Evolutionary conservation across 306 rosid genomes (phyloP), one percentile per base, ranked within the genome.

Genomic region (Carpinus fangiana): DNA sequence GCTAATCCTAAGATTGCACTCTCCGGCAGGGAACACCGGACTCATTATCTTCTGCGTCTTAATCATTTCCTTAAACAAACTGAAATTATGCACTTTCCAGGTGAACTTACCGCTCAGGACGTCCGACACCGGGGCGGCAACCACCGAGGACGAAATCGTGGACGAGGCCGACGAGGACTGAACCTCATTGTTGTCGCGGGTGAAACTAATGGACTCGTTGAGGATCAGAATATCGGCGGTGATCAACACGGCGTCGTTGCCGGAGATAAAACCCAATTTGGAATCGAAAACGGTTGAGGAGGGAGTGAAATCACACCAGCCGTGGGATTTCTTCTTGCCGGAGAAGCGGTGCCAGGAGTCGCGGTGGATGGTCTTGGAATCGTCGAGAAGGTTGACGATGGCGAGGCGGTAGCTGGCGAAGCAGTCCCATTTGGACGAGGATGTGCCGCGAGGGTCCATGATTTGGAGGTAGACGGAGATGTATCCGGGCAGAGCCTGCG

Each of bases 301-400:
- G 23, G 94, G 94, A 26, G 96, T 91, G 81, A 96, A 96, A 89
- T 96, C 99, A 80, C 98, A 93, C 98, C 99, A 93, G 9, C 98
- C 99, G 53, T 96, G 99, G 11, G 99, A 96, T 85, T 93, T 93
- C 89, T 93, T 93, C 96, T 96, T 96, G 72, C 88, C 82, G 34
- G 98, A 91, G 88, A 96, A 96, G 8, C 99, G 91, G 69, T 96
- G 99, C 99, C 99, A 93, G 5, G 98, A 93, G 86, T 96, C 99
- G 21, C 99, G 89, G 78, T 93, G 98, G 76, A 96, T 85, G 76
- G 97, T 89, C 83, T 96, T 96, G 50, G 96, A 88, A 83, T 93
- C 97, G 70, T 96, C 99, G 3, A 66, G 79, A 26, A 86, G 74
- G 85, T 96, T 93, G 46, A 90, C 96, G 84, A 96, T 91, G 66